phyloP scores from a whole-genome alignment of 2,329 filamentous ascomycete species.

The Colletotrichum sp. region DNA sequence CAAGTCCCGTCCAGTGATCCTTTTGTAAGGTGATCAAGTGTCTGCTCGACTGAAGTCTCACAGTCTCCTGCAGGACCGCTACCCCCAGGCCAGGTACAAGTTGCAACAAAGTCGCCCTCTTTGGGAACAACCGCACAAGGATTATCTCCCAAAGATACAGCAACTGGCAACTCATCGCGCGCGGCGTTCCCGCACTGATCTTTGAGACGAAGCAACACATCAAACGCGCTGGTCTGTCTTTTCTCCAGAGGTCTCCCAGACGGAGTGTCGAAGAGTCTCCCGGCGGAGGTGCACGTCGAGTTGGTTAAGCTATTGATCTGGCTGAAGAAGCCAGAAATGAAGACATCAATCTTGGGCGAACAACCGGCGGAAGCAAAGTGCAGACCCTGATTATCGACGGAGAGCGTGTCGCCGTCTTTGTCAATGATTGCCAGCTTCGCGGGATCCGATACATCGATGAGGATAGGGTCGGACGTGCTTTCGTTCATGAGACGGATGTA shows the following conservation, averaged over 20 bases:
- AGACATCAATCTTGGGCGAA: conserved; percentile 35
- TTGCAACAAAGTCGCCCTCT: conserved; percentile 26
- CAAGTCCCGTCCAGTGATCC: conserved; percentile 41
- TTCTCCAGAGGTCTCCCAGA: not conserved
- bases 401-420: conserved; percentile 32
- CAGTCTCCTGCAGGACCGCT: conserved; percentile 33
- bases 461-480: conserved; percentile 27
- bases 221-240: conserved; percentile 28
- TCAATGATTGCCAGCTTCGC: conserved; percentile 36
- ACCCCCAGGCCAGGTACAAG: conserved; percentile 39
- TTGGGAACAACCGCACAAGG: conserved; percentile 25
- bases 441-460: conserved; percentile 38
- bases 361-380: conserved; percentile 39
- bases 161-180: conserved; percentile 28
- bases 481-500: conserved; percentile 36
- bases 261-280: not conserved
- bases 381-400: conserved; percentile 35
- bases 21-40: conserved; percentile 36
- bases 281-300: conserved; percentile 29
- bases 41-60: conserved; percentile 33
- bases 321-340: conserved; percentile 34
- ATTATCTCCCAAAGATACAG: conserved; percentile 36
- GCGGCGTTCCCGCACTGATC: conserved; percentile 40
- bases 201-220: conserved; percentile 33
- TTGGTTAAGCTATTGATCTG: conserved; percentile 37